A percentile compares a stretch with the other conserved stretches of the same genome.
Evolutionary conservation across 2,329 filamentous ascomycete genomes (phyloP).

Genomic region (Myriosclerotinia scirpicola): DNA sequence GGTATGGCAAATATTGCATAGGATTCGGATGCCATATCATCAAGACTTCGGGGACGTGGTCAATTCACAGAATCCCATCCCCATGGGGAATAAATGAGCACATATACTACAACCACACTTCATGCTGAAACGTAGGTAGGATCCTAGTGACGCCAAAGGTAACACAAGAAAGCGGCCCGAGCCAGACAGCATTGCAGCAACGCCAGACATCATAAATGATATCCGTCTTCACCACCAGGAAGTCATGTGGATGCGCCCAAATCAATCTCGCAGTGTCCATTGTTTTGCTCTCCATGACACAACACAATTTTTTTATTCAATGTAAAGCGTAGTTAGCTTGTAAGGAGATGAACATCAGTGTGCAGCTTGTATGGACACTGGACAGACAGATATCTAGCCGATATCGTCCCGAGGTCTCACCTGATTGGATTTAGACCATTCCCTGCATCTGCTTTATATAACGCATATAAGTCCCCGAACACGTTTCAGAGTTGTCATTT

Average conservation of each 20-base stretch:
- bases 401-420: too few relatives aligned
- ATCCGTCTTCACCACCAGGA: neutral
- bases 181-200: neutral
- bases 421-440: too few relatives aligned
- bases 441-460: too few relatives aligned
- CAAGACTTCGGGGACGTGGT: neutral
- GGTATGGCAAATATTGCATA: neutral
- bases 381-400: too few relatives aligned
- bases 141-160: neutral
- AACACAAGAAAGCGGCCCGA: neutral
- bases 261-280: neutral
- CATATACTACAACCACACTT: conserved; percentile 6
- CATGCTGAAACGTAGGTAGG: neutral
- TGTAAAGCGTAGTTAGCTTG: too few relatives aligned
- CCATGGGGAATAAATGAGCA: neutral
- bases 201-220: too few relatives aligned
- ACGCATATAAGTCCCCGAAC: too few relatives aligned
- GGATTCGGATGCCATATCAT: neutral
- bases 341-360: too few relatives aligned
- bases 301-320: neutral
- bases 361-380: too few relatives aligned
- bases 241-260: neutral
- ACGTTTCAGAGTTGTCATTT: too few relatives aligned
- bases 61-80: neutral
- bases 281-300: neutral